Percentiles rank a stretch among this genome's conserved stretches.
phyloP scores from a whole-genome alignment of 768 basidiomycete species.

The Rubroboletus satanas region DNA sequence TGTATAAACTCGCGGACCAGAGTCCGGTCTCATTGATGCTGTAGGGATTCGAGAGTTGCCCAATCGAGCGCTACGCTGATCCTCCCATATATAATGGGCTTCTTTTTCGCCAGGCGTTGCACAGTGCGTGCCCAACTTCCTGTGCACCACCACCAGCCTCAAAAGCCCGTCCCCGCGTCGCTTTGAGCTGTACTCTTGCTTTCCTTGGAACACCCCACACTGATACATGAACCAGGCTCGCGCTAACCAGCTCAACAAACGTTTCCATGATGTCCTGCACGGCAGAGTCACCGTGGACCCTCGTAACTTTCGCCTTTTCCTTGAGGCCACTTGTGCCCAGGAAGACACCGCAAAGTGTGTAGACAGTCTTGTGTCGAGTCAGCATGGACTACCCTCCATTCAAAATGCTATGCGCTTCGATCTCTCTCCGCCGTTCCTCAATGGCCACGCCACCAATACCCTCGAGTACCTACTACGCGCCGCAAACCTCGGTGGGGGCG shows the following conservation, averaged over 20 bases:
- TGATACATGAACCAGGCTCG: conserved; percentile 17
- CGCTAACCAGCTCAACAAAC: conserved; percentile 30
- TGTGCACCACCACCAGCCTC: neutral
- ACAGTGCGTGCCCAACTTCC: conserved; percentile 2
- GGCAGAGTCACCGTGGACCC: conserved; percentile 29
- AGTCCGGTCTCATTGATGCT: too few relatives aligned
- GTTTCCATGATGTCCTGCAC: conserved; percentile 33
- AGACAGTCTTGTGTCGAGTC: conserved; percentile 34
- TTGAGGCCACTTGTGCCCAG: conserved; percentile 45
- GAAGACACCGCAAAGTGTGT: conserved; percentile 39
- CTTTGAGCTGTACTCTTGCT: neutral
- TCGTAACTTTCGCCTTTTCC: conserved; percentile 32
- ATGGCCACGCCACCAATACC: conserved; percentile 37
- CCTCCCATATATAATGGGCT: neutral
- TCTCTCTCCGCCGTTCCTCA: conserved; percentile 39
- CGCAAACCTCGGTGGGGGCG: conserved; percentile 40
- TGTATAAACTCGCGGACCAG: too few relatives aligned
- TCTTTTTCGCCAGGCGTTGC: neutral
- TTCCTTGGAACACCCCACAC: neutral
- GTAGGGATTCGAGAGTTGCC: neutral
- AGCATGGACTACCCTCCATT: conserved; percentile 37
- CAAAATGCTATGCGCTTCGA: conserved; percentile 43
- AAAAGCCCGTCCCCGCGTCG: neutral
- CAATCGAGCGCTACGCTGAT: conserved; percentile 1
- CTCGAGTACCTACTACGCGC: conserved; percentile 41